Evolutionary conservation across 495 filamentous ascomycete species (phyloP).

Genomic region (Aspergillus homomorphus): DNA sequence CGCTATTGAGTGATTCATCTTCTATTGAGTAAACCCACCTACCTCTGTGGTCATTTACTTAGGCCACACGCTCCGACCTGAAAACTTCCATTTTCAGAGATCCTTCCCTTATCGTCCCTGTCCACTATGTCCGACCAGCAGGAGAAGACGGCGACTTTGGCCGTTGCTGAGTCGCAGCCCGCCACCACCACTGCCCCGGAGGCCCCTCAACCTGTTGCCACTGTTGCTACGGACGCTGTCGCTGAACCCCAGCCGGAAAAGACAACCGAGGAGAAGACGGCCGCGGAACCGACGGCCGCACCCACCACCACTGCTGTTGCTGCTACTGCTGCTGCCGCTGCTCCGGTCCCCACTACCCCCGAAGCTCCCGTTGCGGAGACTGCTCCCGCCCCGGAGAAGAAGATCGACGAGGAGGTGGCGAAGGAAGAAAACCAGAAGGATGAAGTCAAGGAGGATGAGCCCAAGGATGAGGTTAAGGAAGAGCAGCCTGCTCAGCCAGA

Average conservation of each 20-base stretch:
- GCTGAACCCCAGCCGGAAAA: slow-evolving; percentile 8
- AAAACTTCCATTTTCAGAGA: background rate
- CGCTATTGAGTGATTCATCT: background rate
- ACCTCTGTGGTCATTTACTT: slow-evolving; percentile 1
- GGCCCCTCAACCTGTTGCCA: slow-evolving; percentile 1
- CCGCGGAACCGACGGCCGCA: slow-evolving; percentile 10
- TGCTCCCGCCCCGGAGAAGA: background rate
- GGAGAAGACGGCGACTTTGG: slow-evolving; percentile 14
- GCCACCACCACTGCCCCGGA: slow-evolving; percentile 11
- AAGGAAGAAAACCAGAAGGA: background rate
- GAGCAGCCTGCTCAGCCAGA: slow-evolving; percentile 27
- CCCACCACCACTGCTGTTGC: slow-evolving; percentile 9
- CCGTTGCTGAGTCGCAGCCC: slow-evolving; percentile 10
- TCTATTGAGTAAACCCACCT: background rate
- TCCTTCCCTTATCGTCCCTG: slow-evolving; percentile 1
- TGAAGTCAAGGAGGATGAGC: background rate
- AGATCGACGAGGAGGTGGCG: background rate
- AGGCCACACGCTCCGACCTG: background rate
- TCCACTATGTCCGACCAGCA: slow-evolving; percentile 24
- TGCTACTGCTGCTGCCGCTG: slow-evolving; percentile 5
- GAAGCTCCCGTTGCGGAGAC: slow-evolving; percentile 6
- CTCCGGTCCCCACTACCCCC: slow-evolving; percentile 12
- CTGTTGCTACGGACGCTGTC: slow-evolving; percentile 5
- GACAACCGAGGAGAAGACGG: slow-evolving; percentile 13
- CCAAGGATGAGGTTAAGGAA: slow-evolving; percentile 24